phyloP scores from a whole-genome alignment of 2,329 filamentous ascomycete species.

The Phaeosphaeriaceae sp. region DNA sequence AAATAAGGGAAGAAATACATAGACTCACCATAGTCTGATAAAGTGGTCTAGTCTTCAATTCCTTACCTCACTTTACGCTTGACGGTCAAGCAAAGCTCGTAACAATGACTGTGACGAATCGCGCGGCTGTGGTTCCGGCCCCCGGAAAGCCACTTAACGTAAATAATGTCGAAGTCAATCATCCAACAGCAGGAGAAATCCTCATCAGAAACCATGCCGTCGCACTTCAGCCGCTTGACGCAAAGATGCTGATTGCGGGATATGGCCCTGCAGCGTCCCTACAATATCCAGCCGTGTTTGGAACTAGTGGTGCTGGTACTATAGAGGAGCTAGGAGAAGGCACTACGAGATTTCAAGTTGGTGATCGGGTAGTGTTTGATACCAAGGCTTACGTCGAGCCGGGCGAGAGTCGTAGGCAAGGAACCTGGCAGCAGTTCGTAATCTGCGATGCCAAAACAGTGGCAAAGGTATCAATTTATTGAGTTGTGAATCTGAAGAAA shows the following conservation, averaged over 20 bases:
- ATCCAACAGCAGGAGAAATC: conserved; percentile 22
- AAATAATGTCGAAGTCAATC: conserved; percentile 4
- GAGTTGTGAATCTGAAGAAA: neutral
- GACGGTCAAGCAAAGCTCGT: neutral
- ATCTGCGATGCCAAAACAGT: conserved; percentile 22
- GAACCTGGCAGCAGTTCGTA: conserved; percentile 34
- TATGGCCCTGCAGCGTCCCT: conserved; percentile 27
- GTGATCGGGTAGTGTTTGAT: conserved; percentile 50
- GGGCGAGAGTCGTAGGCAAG: conserved; percentile 25
- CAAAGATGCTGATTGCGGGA: conserved; percentile 29
- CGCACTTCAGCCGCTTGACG: conserved; percentile 34
- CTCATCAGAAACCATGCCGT: conserved; percentile 29
- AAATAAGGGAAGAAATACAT: neutral
- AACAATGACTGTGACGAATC: conserved; percentile 18
- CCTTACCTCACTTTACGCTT: neutral
- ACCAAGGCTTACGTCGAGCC: conserved; percentile 27
- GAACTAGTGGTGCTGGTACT: conserved; percentile 42
- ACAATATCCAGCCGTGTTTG: conserved; percentile 25
- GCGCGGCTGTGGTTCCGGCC: conserved; percentile 19
- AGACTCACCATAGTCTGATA: neutral
- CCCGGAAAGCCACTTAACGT: conserved; percentile 19
- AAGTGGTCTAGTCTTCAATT: too few relatives aligned
- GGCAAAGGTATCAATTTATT: conserved; percentile 22
- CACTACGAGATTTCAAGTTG: conserved; percentile 51
- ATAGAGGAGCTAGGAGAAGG: conserved; percentile 55